Evolutionary conservation across 306 rosid genomes (phyloP).

Genomic region (Phaseolus lunatus): DNA sequence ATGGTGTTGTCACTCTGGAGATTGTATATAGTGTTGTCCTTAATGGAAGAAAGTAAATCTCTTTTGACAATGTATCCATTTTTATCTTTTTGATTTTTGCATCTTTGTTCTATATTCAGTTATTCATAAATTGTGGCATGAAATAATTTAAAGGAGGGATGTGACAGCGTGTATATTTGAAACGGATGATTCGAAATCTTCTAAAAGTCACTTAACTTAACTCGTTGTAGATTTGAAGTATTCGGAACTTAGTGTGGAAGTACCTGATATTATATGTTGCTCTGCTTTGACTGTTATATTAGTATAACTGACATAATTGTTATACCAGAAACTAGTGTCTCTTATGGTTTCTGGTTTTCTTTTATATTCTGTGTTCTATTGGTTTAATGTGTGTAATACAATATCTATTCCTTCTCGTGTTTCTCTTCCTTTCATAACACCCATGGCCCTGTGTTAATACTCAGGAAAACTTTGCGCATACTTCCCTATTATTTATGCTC

Average conservation of each 20-base stretch:
- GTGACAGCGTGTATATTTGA: not conserved
- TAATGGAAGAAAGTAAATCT: constrained; percentile 1
- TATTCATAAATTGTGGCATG: constrained; percentile 1
- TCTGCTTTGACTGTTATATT: constrained; percentile 17
- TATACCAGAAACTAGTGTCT: too few species aligned
- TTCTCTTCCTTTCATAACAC: too few species aligned
- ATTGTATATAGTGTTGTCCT: not conserved
- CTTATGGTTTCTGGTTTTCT: too few species aligned
- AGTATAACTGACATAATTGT: too few species aligned
- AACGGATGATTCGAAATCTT: not conserved
- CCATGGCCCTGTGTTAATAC: not conserved
- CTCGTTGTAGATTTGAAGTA: not conserved
- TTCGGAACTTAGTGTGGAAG: not conserved
- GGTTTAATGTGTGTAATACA: too few species aligned
- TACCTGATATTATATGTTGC: not conserved
- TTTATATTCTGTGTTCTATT: too few species aligned
- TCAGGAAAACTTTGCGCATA: not conserved
- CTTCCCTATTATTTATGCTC: constrained; percentile 14
- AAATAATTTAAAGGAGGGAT: not conserved
- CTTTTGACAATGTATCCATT: not conserved
- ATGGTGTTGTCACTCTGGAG: constrained; percentile 14
- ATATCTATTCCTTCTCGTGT: too few species aligned
- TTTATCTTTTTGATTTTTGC: not conserved
- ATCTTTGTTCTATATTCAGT: not conserved
- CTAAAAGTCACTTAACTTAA: constrained; percentile 1